Base-by-base conservation (phyloP, 2,329 filamentous ascomycete genomes). In the Didymella segeticola region DNA sequence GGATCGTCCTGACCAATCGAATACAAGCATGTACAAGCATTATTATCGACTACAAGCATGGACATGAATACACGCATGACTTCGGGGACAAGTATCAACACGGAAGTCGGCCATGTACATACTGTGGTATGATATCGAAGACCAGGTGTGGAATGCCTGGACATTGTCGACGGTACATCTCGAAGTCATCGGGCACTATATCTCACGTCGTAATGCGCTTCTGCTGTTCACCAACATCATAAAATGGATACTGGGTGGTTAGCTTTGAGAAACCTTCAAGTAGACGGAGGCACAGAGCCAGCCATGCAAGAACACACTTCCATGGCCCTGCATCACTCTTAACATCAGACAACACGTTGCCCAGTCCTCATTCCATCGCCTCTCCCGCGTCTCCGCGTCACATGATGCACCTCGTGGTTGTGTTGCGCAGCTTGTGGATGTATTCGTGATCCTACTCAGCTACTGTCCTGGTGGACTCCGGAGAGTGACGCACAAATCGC, bases 381-480 rank as follows among this genome's bases (percentile, higher is more conserved):
- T 17, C 5, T 22, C 22, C 11, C 33, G n/a, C 10, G 11, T 11
- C 43, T n/a, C 33, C 34, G 25, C 47, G 30, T 47, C 53, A 15
- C 38, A 47, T 58, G 34, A 38, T 49, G 31, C 53, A 56, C 22
- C 41, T 29, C 46, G 34, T 38, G 31, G 17, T 26, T 47, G 51
- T 46, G 48, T 53, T 53, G 56, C 48, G 62, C 64, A 64, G 67
- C 62, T 70, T 65, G 63, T 67, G 65, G 66, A 66, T 68, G 58
- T 63, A 66, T 71, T 67, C 61, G 65, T 68, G 60, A 63, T 66
- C 65, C 69, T 73, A 71, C 68, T 69, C 66, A 69, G 69, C 66
- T 66, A 70, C 60, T 58, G 65, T 62, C 64, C 67, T 62, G 57
- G 61, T 48, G 60, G 65, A 63, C 65, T 50, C 58, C 61, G 56